Evolutionary conservation across 2,329 filamentous ascomycete species (phyloP).

Genomic region (Colletotrichum sp.): DNA sequence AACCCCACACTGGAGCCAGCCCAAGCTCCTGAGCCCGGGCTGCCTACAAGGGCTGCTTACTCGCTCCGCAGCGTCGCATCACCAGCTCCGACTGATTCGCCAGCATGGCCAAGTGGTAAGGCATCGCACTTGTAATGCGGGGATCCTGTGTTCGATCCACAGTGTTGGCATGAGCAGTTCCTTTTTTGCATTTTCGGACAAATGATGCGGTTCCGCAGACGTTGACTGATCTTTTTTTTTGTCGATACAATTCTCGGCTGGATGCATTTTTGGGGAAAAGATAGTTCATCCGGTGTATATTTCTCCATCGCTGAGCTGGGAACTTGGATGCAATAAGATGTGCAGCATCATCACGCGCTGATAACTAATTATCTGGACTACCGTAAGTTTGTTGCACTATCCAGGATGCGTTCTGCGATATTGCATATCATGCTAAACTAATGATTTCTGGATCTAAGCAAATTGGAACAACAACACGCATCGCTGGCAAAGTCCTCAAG

Average conservation of each 20-base stretch:
- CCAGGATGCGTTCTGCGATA: not conserved
- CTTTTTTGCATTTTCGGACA: not conserved
- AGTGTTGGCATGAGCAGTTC: not conserved
- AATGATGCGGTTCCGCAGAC: not conserved
- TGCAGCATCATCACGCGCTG: not conserved
- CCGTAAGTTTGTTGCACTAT: not conserved
- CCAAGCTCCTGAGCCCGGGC: not conserved
- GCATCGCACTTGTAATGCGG: constrained; percentile 16
- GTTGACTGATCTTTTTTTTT: accelerated
- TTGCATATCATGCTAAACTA: accelerated
- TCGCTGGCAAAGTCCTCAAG: accelerated
- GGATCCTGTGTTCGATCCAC: constrained; percentile 15
- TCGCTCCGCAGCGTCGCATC: not conserved
- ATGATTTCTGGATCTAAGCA: accelerated
- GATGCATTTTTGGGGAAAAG: not conserved
- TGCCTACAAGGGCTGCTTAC: not conserved
- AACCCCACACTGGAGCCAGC: not conserved
- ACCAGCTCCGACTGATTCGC: not conserved
- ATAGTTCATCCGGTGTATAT: not conserved
- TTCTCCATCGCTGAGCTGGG: not conserved
- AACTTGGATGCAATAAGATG: not conserved
- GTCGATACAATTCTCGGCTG: not conserved
- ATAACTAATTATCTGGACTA: too few relatives aligned
- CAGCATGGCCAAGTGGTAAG: constrained; percentile 16
- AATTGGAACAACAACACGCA: not conserved